phyloP scores from a whole-genome alignment of 768 basidiomycete species.

The Botryobasidium botryosum region DNA sequence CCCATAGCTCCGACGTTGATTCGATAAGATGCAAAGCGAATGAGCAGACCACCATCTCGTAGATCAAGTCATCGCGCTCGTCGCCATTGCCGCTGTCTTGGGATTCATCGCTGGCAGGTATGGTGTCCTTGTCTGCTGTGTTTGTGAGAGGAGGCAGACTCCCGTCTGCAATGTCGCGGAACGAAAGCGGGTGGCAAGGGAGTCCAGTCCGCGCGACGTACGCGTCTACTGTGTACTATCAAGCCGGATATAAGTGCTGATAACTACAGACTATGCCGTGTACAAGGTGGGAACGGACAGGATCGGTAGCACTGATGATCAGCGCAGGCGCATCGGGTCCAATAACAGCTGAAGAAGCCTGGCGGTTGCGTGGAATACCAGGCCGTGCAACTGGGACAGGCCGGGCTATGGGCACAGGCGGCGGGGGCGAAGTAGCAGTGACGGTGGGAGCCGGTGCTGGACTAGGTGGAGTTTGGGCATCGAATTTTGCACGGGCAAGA shows the following conservation, averaged over 20 bases:
- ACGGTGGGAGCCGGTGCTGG: slow-evolving; percentile 8
- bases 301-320: neutral
- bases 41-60: slow-evolving; percentile 55
- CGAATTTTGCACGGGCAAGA: slow-evolving; percentile 16
- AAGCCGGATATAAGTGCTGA: slow-evolving; percentile 1
- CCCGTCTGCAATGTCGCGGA: slow-evolving; percentile 44
- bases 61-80: slow-evolving; percentile 12
- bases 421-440: slow-evolving; percentile 12
- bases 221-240: slow-evolving; percentile 44
- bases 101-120: neutral
- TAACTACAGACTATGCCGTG: slow-evolving; percentile 17
- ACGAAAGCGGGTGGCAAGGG: slow-evolving; percentile 40
- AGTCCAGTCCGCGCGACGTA: slow-evolving; percentile 38
- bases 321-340: slow-evolving; percentile 7
- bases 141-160: slow-evolving; percentile 24
- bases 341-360: neutral
- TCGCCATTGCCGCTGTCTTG: neutral
- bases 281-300: neutral
- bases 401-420: slow-evolving; percentile 13
- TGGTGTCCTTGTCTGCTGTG: slow-evolving; percentile 4
- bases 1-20: slow-evolving; percentile 41
- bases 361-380: slow-evolving; percentile 9
- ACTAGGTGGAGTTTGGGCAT: neutral
- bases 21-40: slow-evolving; percentile 59
- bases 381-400: slow-evolving; percentile 21